Percentiles rank a stretch among this genome's conserved stretches.
phyloP scores from a whole-genome alignment of 352 stramenopile genomes.

The Pythium grandisporangium region DNA sequence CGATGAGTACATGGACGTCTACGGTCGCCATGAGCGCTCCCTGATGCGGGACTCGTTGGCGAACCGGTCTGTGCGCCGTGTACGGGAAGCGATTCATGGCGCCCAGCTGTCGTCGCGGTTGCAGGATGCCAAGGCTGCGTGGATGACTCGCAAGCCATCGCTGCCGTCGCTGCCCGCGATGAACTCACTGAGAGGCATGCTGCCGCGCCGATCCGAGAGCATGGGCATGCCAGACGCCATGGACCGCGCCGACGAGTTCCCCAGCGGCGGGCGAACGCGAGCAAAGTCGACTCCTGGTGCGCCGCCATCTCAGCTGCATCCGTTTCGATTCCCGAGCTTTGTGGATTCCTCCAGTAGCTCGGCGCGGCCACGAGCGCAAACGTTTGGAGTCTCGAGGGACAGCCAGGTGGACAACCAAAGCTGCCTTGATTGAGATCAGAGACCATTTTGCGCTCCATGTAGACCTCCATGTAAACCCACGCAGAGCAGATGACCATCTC shows the following conservation, averaged over 20 bases:
- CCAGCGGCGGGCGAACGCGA: background rate
- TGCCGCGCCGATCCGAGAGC: background rate
- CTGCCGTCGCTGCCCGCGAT: conserved; percentile 8
- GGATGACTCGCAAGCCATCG: background rate
- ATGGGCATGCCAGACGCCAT: background rate
- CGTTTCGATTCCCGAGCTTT: background rate
- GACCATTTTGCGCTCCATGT: too few relatives aligned
- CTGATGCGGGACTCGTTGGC: background rate
- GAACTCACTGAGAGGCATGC: background rate
- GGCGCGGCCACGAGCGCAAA: too few relatives aligned
- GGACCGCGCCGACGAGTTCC: background rate
- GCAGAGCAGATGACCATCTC: too few relatives aligned
- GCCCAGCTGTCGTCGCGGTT: background rate
- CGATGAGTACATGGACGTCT: background rate
- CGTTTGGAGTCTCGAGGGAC: too few relatives aligned
- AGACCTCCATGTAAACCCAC: too few relatives aligned
- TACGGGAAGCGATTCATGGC: background rate
- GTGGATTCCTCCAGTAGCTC: too few relatives aligned
- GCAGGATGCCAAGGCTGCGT: conserved; percentile 2
- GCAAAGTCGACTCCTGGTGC: background rate
- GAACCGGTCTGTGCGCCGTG: background rate
- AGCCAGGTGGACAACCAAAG: too few relatives aligned
- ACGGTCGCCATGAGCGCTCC: too few relatives aligned
- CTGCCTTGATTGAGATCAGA: too few relatives aligned
- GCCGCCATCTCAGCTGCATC: background rate